phyloP scores from a whole-genome alignment of 192 early-diverging fungal genomes.

The Ambispora gerdemannii region DNA sequence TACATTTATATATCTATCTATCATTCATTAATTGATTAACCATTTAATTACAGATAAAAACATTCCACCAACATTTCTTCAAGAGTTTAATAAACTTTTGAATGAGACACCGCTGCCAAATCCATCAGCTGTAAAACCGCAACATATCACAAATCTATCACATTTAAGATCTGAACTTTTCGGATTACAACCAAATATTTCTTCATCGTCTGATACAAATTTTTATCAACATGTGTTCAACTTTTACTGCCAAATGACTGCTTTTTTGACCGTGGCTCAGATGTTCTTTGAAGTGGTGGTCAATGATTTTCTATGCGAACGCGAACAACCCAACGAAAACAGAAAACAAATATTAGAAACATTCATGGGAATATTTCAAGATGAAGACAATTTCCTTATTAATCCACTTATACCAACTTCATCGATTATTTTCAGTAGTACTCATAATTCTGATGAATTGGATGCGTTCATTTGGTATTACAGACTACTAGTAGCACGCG shows the following conservation, averaged over 20 bases:
- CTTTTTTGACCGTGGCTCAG: slow-evolving; percentile 26
- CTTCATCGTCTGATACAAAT: background rate
- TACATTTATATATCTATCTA: too few species aligned
- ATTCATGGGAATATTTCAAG: slow-evolving; percentile 31
- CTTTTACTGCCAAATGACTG: slow-evolving; percentile 26
- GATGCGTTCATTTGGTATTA: slow-evolving; percentile 28
- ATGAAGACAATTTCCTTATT: slow-evolving; percentile 17
- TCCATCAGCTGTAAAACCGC: background rate
- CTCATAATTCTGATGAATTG: background rate
- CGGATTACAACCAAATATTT: background rate
- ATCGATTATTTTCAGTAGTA: background rate
- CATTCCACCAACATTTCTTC: slow-evolving; percentile 17
- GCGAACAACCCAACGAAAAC: background rate
- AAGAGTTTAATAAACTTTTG: slow-evolving; percentile 29
- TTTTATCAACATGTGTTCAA: slow-evolving; percentile 8
- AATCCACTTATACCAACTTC: background rate
- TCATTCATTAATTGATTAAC: background rate
- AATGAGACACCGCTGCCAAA: slow-evolving; percentile 5
- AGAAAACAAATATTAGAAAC: background rate
- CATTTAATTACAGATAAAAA: background rate
- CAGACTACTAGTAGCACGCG: background rate
- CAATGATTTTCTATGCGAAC: slow-evolving; percentile 19
- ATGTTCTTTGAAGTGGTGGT: slow-evolving; percentile 28
- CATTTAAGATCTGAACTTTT: slow-evolving; percentile 7
- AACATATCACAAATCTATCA: background rate